phyloP scores from a whole-genome alignment of 2,329 filamentous ascomycete genomes.

The Diaporthe citri region DNA sequence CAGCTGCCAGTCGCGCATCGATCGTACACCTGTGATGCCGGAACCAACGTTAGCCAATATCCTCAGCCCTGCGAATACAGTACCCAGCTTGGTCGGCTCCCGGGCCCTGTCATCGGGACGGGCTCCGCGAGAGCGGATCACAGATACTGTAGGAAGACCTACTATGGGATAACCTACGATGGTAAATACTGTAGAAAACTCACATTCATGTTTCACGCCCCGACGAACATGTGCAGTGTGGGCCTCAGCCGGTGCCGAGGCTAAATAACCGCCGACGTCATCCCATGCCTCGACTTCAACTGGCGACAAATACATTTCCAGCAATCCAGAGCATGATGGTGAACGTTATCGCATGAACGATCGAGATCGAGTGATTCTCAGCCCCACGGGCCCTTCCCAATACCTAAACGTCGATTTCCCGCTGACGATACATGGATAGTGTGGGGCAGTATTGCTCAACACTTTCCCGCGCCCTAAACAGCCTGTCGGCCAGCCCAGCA shows the following conservation, averaged over 20 bases:
- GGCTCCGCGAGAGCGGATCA: neutral
- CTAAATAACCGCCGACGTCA: slow-evolving; percentile 20
- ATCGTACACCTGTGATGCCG: neutral
- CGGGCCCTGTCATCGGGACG: too few relatives aligned
- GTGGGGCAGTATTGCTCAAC: neutral
- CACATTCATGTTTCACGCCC: neutral
- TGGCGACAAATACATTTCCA: neutral
- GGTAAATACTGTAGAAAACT: neutral
- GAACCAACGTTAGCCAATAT: neutral
- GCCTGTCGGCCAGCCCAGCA: neutral
- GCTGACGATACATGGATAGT: neutral
- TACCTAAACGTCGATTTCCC: neutral
- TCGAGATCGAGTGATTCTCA: neutral
- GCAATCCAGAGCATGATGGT: neutral
- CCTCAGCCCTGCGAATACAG: neutral
- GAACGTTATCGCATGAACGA: neutral
- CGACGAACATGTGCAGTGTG: neutral
- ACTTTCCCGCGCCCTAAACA: neutral
- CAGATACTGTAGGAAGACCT: neutral
- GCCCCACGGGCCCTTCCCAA: neutral
- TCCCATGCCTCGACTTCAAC: neutral
- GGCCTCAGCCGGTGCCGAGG: slow-evolving; percentile 17
- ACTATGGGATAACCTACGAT: too few relatives aligned
- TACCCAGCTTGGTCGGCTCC: neutral
- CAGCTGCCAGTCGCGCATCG: neutral